These are phyloP conservation scores for Paratinospora sagittata DNA, from an alignment of 164 flowering plant species.

Conservation along the genomic window DNA sequence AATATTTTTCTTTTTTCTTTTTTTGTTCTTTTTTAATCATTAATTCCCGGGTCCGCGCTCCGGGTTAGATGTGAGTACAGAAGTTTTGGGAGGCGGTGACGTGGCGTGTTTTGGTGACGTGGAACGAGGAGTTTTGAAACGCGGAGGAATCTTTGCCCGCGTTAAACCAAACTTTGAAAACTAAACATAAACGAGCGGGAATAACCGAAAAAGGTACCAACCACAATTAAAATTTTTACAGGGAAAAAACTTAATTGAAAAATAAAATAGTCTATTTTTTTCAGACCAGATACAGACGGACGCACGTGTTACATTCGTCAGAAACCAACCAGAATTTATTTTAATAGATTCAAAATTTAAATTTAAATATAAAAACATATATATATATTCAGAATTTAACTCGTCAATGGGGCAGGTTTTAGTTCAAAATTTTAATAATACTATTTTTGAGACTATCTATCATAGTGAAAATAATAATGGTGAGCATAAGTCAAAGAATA, in stretches of 20 bases:
- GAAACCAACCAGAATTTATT: background rate
- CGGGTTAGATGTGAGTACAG: background rate
- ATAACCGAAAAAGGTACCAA: background rate
- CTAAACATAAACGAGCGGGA: slow-evolving; percentile 16
- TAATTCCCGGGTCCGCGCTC: background rate
- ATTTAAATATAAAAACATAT: too few species aligned
- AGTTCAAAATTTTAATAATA: too few species aligned
- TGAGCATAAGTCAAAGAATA: too few species aligned
- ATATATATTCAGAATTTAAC: too few species aligned
- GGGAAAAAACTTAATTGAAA: background rate
- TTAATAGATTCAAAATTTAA: too few species aligned
- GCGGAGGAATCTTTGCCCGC: slow-evolving; percentile 17
- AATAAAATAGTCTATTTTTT: too few species aligned
- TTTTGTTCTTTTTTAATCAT: slow-evolving; percentile 2
- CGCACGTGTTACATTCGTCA: too few species aligned
- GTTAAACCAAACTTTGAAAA: slow-evolving; percentile 15
- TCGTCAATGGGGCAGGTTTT: too few species aligned
- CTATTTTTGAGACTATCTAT: too few species aligned
- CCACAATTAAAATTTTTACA: background rate
- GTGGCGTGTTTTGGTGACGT: slow-evolving; percentile 13
- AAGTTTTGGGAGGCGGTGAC: background rate
- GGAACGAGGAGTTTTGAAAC: slow-evolving; percentile 7
- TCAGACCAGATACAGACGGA: too few species aligned
- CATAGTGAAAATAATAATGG: too few species aligned
- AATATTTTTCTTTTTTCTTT: too few species aligned